Base-by-base conservation (phyloP, 1,284 basidiomycete species). In the Naganishia sp. region DNA sequence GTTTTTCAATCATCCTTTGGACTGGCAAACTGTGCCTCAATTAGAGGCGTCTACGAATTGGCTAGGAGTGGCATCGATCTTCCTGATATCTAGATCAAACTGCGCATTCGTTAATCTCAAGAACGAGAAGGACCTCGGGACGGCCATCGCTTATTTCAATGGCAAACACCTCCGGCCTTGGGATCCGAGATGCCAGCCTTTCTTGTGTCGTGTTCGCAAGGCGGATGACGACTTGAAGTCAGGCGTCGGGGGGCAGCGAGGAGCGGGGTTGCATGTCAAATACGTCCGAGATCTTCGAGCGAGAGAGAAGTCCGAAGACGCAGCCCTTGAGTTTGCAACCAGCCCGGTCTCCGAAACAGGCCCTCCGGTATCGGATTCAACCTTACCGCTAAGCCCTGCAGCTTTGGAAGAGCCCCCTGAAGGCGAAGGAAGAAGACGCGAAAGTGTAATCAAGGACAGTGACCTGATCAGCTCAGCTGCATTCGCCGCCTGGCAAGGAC, bases 41-140 rank as follows among this genome's bases (percentile, higher is more conserved):
- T 28, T 32, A 6, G 51, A 15, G 18, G 28, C 62, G 1, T 42
- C 58, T 6, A 71, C 73, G 47, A 71, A 74, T 1, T 79, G 77
- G 69, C 78, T 81, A 32, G 91, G 91, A 6, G 87, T 97, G 2
- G 78, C 89, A 2, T 94, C 90, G 25, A 88, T 99, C 70, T 96
- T 95, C 80, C 85, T 94, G 65, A 98, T 99, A 72, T 86, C 89
- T 21, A 86, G 93, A 25, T 94, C 92, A 3, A 93, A 88, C 72
- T 97, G 94, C 77, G 92, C 91, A 3, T 97, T 98, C 74, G 85
- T 96, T 77, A 97, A 97, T 76, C 94, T 90, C 73, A 84, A 85
- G 55, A 85, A 83, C 0, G 85, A 88, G 71, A 79, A 74, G 2
- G 83, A 88, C 68, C 82, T 97, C 35, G 80, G 85, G 7, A 80